Base-by-base conservation (phyloP, 139 green algal genomes). In the Coelastrella sp. region DNA sequence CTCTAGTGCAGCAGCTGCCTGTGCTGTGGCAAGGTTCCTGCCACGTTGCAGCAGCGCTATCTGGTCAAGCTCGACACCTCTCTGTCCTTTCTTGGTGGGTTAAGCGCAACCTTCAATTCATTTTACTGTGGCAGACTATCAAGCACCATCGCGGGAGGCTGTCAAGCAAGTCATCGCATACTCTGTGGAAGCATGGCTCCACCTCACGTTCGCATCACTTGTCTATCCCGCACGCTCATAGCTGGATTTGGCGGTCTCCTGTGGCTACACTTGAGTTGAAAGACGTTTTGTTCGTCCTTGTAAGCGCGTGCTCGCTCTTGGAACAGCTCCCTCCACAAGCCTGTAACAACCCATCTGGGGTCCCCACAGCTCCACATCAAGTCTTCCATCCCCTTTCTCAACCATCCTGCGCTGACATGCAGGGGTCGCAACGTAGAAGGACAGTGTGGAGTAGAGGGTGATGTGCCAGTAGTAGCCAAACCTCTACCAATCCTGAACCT, bases 341-440 rank as follows among this genome's bases (percentile, higher is more conserved):
- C 4, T 45, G 63, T 11, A 3, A 11, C 3, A 15, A 73, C 6
- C 30, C 27, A 71, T 9, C 15, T 71, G 62, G 13, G 48, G 15
- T 67, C 21, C 9, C 15, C 21, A 13, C 9, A 30, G n/a, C 15
- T 13, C 59, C 30, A 27, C 63, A 4, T 43, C 2, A 30, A 37
- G n/a, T 37, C 38, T 21, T 25, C 64, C n/a, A 27, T 48, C 0
- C 32, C 34, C 64, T 4, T 48, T 5, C 4, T n/a, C n/a, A n/a
- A n/a, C n/a, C n/a, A n/a, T n/a, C n/a, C n/a, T n/a, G n/a, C n/a
- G n/a, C n/a, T n/a, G n/a, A n/a, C 21, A 11, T 83, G 43, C 86
- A 95, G 92, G 92, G 92, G 92, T 5, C 53, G 90, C 25, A 94
- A 94, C 57, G 81, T 87, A 2, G 90, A 94, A 74, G 87, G 89